Conservation (phyloP, 176 grass and related monocot genomes). For the Lolium perenne region DNA sequence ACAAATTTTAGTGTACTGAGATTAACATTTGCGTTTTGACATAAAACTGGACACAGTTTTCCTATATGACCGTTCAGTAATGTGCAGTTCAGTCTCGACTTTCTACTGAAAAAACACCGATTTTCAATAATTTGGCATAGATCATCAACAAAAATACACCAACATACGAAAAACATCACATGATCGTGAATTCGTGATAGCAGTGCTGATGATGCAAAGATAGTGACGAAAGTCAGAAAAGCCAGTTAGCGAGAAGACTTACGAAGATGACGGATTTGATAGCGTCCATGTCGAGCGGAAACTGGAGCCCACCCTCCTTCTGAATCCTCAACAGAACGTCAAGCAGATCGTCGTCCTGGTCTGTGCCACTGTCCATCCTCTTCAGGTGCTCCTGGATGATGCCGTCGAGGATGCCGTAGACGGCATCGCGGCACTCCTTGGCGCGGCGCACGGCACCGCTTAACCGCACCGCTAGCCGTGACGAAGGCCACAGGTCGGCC, state of each 20-base stretch:
- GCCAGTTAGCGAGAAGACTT: background rate
- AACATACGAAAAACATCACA: background rate
- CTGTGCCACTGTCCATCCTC: background rate
- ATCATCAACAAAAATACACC: background rate
- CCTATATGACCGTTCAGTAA: background rate
- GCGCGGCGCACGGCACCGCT: background rate
- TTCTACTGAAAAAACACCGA: background rate
- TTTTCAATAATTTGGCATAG: background rate
- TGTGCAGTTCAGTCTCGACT: background rate
- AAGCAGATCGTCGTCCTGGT: background rate
- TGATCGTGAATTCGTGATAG: background rate
- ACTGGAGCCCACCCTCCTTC: background rate
- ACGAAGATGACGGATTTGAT: background rate
- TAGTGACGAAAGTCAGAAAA: background rate
- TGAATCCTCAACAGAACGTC: background rate
- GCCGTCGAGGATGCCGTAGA: background rate
- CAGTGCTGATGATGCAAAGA: background rate
- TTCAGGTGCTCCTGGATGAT: background rate
- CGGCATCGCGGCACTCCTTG: background rate
- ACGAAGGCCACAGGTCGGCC: background rate
- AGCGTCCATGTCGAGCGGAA: background rate
- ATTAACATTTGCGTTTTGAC: background rate
- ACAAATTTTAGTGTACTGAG: too few relatives aligned
- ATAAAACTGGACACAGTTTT: background rate
- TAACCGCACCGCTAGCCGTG: background rate